Evolutionary conservation across 495 filamentous ascomycete species (phyloP), one percentile per base, ranked within the genome.

Genomic region (Penicillium ochrochloron): DNA sequence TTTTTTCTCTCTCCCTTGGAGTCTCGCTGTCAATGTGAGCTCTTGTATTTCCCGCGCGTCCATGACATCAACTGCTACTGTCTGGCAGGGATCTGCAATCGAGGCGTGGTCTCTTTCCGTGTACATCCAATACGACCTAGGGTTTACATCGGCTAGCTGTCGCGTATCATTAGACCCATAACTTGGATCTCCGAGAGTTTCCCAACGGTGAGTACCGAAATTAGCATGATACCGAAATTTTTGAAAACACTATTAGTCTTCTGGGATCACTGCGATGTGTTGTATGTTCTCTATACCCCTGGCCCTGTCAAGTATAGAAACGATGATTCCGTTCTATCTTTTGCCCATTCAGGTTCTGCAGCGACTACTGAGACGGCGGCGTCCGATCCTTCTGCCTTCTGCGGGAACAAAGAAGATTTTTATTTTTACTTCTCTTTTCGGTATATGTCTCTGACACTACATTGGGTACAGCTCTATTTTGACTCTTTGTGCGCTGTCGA

Each of bases 291-390:
- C 48, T 31, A 31, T 31, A 31, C 25, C 14, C 25, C 48, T 31
- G 14, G 48, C 5, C 19, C 4, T n/a, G 48, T 52, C 23, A 31
- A 31, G 48, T 17, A 6, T 31, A 31, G 25, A 52, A 15, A 15
- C 27, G 7, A 29, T 15, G 25, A 33, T 64, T 64, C 46, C 31
- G 51, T 55, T 31, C 44, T 58, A 21, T 59, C 51, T 39, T 65
- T 68, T 62, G 53, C 61, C 59, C 52, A 3, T 67, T 70, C 54
- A 62, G 66, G 66, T 65, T 67, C 63, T 58, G 59, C 68, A 61
- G 59, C 65, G 61, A 58, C 58, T 52, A 39, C 55, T 46, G 57
- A 64, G 51, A 60, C 56, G 61, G 31, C 60, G 48, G 48, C 53
- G 19, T 59, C 56, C 46, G 61, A 66, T 63, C 60, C 65, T 66